phyloP scores from a whole-genome alignment of 164 flowering plant genomes.

The Santalum album region DNA sequence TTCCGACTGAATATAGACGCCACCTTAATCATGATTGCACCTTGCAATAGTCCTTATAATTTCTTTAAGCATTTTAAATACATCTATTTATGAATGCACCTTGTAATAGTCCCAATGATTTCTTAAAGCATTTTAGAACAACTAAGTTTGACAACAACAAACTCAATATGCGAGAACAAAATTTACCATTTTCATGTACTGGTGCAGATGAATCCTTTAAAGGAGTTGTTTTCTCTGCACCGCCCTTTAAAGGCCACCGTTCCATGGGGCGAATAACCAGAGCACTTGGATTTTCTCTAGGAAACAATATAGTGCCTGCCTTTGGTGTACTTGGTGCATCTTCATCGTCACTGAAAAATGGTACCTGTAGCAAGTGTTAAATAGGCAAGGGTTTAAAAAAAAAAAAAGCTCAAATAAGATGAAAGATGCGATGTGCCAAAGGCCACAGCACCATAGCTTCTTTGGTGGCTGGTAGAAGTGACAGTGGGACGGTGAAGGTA shows the following conservation, averaged over 20 bases:
- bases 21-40: no score
- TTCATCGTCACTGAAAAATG: slow-evolving; percentile 85
- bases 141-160: not conserved
- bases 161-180: not conserved
- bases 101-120: no score
- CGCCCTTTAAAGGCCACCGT: slow-evolving; percentile 45
- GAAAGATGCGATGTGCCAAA: no score
- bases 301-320: slow-evolving; percentile 92
- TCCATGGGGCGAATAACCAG: slow-evolving; percentile 72
- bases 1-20: no score
- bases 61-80: no score
- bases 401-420: not conserved
- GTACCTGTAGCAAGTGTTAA: slow-evolving; percentile 49
- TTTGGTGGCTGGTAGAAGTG: no score
- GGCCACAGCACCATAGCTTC: no score
- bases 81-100: no score
- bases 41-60: no score
- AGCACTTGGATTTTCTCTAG: slow-evolving; percentile 94
- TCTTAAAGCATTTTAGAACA: not conserved
- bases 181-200: slow-evolving; percentile 56
- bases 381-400: not conserved
- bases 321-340: slow-evolving; percentile 82
- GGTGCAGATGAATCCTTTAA: slow-evolving; percentile 27
- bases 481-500: no score
- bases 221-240: slow-evolving; percentile 39